Conservation (phyloP, 352 stramenopile genomes). For the Pythium guiyangense region DNA sequence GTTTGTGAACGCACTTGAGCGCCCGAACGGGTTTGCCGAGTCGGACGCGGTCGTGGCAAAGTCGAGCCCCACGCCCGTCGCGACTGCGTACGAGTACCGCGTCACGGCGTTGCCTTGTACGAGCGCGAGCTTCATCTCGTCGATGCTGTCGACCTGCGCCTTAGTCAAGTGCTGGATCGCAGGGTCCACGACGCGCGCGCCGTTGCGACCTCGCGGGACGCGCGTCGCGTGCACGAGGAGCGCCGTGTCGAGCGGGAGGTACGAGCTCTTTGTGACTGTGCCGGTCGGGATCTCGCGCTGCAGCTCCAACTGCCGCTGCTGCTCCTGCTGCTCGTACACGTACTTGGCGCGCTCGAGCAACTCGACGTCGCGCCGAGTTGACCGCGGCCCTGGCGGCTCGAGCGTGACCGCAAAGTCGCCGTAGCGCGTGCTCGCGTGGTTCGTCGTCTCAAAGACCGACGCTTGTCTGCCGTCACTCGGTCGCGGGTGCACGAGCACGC, state of each 20-base stretch:
- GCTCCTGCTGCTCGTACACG: constrained; percentile 28
- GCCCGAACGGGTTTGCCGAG: constrained; percentile 49
- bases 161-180: constrained; percentile 58
- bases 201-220: constrained; percentile 52
- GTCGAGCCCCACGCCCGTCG: constrained; percentile 48
- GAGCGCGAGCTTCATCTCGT: constrained; percentile 58
- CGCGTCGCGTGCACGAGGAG: constrained; percentile 25
- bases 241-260: constrained; percentile 26
- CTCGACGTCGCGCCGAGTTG: constrained; percentile 37
- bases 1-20: constrained; percentile 71
- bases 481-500: constrained; percentile 40
- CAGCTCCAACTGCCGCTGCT: constrained; percentile 23
- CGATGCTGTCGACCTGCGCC: constrained; percentile 67
- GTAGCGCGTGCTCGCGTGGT: constrained; percentile 49
- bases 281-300: constrained; percentile 12
- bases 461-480: neutral
- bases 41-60: constrained; percentile 52
- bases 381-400: constrained; percentile 26
- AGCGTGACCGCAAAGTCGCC: constrained; percentile 30
- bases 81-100: constrained; percentile 63
- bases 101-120: constrained; percentile 41
- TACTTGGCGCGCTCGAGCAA: constrained; percentile 35
- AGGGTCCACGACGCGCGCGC: constrained; percentile 38
- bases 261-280: constrained; percentile 35
- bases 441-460: constrained; percentile 47